These are phyloP conservation scores for Simmondsia chinensis DNA, from an alignment of 148 eudicot species.

Conservation along the genomic window DNA sequence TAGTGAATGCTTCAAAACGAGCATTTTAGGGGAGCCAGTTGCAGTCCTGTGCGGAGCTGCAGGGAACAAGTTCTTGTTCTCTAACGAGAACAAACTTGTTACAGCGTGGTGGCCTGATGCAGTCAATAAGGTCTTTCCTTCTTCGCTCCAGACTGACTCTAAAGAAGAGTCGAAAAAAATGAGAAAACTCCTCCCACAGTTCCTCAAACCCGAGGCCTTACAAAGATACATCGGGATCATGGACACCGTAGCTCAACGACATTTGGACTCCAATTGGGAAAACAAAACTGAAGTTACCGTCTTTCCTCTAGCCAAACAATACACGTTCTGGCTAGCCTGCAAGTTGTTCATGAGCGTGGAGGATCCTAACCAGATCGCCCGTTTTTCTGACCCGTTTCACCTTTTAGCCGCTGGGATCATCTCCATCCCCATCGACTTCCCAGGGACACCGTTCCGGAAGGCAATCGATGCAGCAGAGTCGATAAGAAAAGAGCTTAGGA, in stretches of 20 bases:
- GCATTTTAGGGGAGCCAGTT: conserved; percentile 15
- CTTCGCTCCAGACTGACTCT: conserved; percentile 26
- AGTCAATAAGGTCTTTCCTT: conserved; percentile 23
- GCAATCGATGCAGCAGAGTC: conserved; percentile 26
- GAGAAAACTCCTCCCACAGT: conserved; percentile 56
- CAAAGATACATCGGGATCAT: conserved; percentile 45
- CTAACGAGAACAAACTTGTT: conserved; percentile 42
- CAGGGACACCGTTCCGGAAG: conserved; percentile 31
- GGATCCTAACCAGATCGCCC: conserved; percentile 17
- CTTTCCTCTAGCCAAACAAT: conserved; percentile 21
- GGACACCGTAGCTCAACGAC: conserved; percentile 45
- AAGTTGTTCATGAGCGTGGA: conserved; percentile 16
- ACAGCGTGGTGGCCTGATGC: conserved; percentile 38
- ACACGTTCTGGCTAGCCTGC: conserved; percentile 21
- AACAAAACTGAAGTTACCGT: conserved; percentile 21
- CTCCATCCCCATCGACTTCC: conserved; percentile 23
- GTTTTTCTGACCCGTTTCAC: conserved; percentile 14
- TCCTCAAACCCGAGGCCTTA: conserved; percentile 56
- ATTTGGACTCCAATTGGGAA: conserved; percentile 43
- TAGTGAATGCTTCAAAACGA: conserved; percentile 16
- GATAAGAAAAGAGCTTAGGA: conserved; percentile 14
- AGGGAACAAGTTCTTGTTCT: conserved; percentile 44
- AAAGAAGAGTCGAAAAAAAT: conserved; percentile 54
- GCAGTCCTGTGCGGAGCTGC: conserved; percentile 26
- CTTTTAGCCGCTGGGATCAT: conserved; percentile 24